Base-by-base conservation (phyloP, 2,329 filamentous ascomycete species). In the Ophiostoma quercus region DNA sequence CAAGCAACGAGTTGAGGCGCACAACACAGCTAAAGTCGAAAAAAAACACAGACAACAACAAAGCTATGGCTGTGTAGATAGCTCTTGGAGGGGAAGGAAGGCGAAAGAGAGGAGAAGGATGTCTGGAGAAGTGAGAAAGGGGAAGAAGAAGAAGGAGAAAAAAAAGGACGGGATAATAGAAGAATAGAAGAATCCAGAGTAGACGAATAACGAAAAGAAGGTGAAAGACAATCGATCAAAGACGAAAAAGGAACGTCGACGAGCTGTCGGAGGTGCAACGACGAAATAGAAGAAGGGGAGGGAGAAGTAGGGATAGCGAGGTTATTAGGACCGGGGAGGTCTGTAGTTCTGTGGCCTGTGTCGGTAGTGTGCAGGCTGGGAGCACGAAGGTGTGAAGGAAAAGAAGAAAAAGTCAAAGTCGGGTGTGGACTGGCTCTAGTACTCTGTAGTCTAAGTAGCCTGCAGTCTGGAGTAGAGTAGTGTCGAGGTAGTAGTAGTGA, bases 341-440 rank as follows among this genome's bases (percentile, higher is more conserved):
- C 22, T 41, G 39, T 41, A 41, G 34, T 14, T 41, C 3, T 41
- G 39, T 14, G 39, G 43, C 19, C 43, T 47, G 16, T 47, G 25
- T 29, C 25, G 43, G 57, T 16, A 62, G 57, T 16, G 16, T 60
- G 54, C 4, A 66, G 37, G 54, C 32, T 29, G 6, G 19, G 2
- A 69, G 14, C 16, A 25, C 19, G 47, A 57, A 60, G 60, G n/a
- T 39, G 65, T 41, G 34, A 22, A 67, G 22, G 22, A 34, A 37
- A 67, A 70, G 29, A 57, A 68, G 32, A 66, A 69, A 37, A 69
- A 69, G 34, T 34, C 34, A 54, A 54, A 69, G 63, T 47, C 68
- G 68, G 32, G 34, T 25, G 63, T 57, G 29, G 43, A 19, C 57
- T 29, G 62, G 62, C 62, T 66, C 51, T 41, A 37, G 39, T 69